Evolutionary conservation across 1,284 basidiomycete genomes (phyloP), one percentile per base, ranked within the genome.

Genomic region (Malassezia obtusa): DNA sequence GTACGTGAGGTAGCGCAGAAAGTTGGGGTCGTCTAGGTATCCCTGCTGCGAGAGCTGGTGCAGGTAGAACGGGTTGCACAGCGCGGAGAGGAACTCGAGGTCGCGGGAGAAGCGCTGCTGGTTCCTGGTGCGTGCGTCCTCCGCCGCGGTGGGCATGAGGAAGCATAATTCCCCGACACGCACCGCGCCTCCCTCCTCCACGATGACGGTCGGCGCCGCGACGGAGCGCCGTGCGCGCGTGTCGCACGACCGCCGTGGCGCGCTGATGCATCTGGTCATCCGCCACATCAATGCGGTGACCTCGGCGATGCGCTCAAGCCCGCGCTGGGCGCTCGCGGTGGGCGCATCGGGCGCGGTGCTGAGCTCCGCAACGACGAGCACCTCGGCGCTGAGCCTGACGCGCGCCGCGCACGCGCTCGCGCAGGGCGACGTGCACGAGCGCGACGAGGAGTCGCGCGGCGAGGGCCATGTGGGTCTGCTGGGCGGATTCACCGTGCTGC

Each of bases 211-310:
- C 25, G 15, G 40, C 26, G 26, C 17, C 11, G 38, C 22, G 38
- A 22, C 22, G 38, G 38, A 40, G 38, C 21, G 38, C 38, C 26
- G 19, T 26, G 38, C 14, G 38, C 38, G 22, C 21, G n/a, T 6
- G 14, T 22, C 28, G 39, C 38, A 40, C 38, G 38, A 26, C 22
- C 14, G 17, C 17, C 38, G 38, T 17, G 22, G 22, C n/a, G 28
- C 43, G 45, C 36, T 45, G 17, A 24, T 65, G 78, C 87, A 91
- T 79, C 81, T 91, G 41, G 75, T 92, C 24, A 80, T 84, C 59
- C 84, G 87, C 33, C 91, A 96, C 79, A 87, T 95, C 60, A 80
- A 91, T 50, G 80, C 88, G 11, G 87, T 98, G 63, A 94, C 89
- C 36, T 89, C 89, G 4, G 81, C 83, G n/a, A 94, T 98, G 88